Evolutionary conservation across 345 rosid genomes (phyloP).

Genomic region (Populus simonii): DNA sequence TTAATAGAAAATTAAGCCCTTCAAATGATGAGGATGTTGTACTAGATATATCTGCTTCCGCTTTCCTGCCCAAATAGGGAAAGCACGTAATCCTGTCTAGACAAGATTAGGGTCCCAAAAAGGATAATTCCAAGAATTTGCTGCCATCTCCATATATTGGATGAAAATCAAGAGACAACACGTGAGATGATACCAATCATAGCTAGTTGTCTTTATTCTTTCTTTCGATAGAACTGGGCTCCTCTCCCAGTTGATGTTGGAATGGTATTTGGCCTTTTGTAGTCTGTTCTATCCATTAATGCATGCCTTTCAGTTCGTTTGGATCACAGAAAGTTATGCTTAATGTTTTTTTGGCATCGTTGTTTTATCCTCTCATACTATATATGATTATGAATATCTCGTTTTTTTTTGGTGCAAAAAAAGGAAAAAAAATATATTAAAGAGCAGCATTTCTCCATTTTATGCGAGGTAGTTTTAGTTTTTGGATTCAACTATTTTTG

Average conservation of each 20-base stretch:
- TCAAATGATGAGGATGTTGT: neutral
- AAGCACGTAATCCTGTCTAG: constrained; percentile 4
- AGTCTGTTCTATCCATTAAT: neutral
- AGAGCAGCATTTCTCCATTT: neutral
- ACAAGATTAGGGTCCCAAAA: constrained; percentile 8
- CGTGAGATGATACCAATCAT: neutral
- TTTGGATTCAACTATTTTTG: neutral
- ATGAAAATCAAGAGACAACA: neutral
- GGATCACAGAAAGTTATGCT: neutral
- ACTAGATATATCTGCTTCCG: neutral
- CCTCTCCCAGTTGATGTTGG: neutral
- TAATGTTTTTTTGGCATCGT: neutral
- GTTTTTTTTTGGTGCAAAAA: neutral
- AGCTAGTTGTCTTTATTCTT: constrained; percentile 8
- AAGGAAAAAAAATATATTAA: no score
- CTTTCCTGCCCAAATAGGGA: constrained; percentile 18
- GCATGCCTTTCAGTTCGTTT: neutral
- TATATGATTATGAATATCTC: no score
- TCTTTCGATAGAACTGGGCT: neutral
- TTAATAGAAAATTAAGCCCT: neutral
- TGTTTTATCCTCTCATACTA: neutral
- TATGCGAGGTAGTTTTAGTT: neutral
- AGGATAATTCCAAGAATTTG: constrained; percentile 13
- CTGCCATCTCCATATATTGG: neutral
- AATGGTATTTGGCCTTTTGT: constrained; percentile 2